Conservation (phyloP, 1,284 basidiomycete species). For the Sphaerobolus stellatus region DNA sequence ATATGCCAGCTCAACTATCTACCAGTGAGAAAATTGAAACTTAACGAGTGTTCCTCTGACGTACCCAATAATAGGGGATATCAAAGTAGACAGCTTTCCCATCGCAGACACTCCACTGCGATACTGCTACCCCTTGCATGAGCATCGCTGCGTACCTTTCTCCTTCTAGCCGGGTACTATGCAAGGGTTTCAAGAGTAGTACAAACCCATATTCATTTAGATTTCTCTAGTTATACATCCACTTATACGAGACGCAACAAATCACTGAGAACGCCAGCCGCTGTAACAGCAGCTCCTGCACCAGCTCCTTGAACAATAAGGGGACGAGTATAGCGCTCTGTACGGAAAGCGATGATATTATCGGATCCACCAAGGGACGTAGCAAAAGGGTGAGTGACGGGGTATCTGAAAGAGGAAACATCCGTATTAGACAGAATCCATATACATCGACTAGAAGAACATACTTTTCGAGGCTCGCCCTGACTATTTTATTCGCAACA, state of each 20-base stretch:
- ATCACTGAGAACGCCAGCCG: conserved; percentile 94
- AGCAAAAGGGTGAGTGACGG: conserved; percentile 88
- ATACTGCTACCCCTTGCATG: too few relatives aligned
- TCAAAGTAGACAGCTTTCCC: too few relatives aligned
- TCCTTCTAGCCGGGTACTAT: too few relatives aligned
- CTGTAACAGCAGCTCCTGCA: conserved; percentile 95
- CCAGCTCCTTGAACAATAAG: conserved; percentile 94
- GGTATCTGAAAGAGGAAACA: conserved; percentile 59
- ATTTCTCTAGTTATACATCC: background rate
- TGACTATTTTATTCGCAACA: conserved; percentile 68
- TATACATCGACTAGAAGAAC: conserved; percentile 19
- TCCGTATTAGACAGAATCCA: background rate
- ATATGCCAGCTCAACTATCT: too few relatives aligned
- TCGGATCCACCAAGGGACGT: conserved; percentile 94
- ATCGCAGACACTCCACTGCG: too few relatives aligned
- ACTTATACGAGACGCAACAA: conserved; percentile 38
- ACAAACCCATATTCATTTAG: background rate
- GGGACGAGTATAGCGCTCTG: conserved; percentile 84
- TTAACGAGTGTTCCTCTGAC: too few relatives aligned
- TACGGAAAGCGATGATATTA: conserved; percentile 98
- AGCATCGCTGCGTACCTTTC: too few relatives aligned
- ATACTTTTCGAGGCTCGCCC: conserved; percentile 86
- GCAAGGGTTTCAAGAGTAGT: background rate
- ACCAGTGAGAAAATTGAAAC: too few relatives aligned
- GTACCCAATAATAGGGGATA: too few relatives aligned